Evolutionary conservation across 2,329 filamentous ascomycete genomes (phyloP), one percentile per base, ranked within the genome.

Genomic region (Coniochaeta ligniaria): DNA sequence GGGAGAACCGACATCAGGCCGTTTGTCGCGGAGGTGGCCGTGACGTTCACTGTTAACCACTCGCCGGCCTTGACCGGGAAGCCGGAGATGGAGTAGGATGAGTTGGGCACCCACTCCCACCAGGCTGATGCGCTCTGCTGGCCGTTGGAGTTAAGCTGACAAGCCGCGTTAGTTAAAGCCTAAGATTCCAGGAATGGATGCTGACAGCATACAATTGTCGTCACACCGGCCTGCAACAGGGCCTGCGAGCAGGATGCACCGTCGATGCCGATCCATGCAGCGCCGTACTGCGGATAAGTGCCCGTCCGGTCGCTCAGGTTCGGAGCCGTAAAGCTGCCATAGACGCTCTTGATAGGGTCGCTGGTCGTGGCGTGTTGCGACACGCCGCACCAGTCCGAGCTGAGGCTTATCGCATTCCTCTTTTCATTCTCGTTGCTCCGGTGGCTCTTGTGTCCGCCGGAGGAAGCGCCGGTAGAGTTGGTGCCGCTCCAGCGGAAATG

Each of bases 21-120:
- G 6, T 59, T 58, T 6, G 62, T 64, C 24, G 57, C 60, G 26
- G 58, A 60, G 16, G 59, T 47, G 6, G 67, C 63, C 35, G 67
- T 69, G 35, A 71, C 63, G 31, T 65, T 66, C 20, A 72, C 66
- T 22, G 59, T 52, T 43, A 73, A 62, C 63, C 65, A 69, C 47
- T 73, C 69, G 9, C 70, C 69, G 11, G 70, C 66, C 38, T 63
- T 64, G 24, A 71, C 64, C 26, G 60, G 63, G 52, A 73, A 66
- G 26, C 63, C 64, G 12, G 62, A 60, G 57, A 72, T 71, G 50
- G 57, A 62, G 61, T 66, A 71, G 26, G 69, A 64, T n/a, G 66
- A 64, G 57, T 70, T 66, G 3, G 71, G 70, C 28, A 64, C 68
- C 71, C 70, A 73, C 57, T 72, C 67, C 64, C 68, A 72, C 71